Base-by-base conservation (phyloP, 2,329 filamentous ascomycete genomes). In the Conoideocrella luteorostrata region DNA sequence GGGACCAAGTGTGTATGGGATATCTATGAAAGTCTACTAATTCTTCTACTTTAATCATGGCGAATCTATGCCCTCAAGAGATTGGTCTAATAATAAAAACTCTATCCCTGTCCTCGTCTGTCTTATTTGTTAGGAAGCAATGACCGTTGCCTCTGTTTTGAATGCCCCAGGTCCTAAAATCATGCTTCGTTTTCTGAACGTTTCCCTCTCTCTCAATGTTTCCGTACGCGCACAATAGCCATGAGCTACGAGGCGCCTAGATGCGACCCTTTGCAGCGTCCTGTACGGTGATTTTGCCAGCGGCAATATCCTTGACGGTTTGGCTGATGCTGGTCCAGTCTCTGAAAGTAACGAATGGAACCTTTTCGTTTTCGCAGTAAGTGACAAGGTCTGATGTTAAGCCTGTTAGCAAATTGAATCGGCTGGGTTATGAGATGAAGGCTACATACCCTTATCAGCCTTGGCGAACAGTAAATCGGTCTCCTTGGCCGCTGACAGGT, bases 391-490 rank as follows among this genome's bases (percentile, higher is more conserved):
- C 89, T 88, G 12, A 24, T 0, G 39, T 6, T 3, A 13, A 45
- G 33, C 6, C 5, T 15, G 38, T 52, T 22, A 56, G 49, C 22
- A 45, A 23, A 11, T 36, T 11, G 12, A 12, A 32, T 28, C 21
- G 17, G 7, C n/a, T 17, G 13, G 2, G 22, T 33, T 17, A 20
- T n/a, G 7, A 18, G 22, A 4, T 28, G 26, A 36, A 13, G n/a
- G 37, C 11, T 28, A 58, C 74, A 55, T 69, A 88, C 86, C 87
- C 63, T 88, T 82, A 18, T 88, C 91, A 51, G 86, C 84, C 74
- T 96, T 96, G 42, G 91, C 91, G 59, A 97, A 97, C 28, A 97
- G 73, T 43, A 97, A 68, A 62, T 97, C 89, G 3, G 90, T 95
- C 72, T 97, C 90, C 55, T 85, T 82, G 3, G 93, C 91, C 7